Conservation (phyloP, 495 filamentous ascomycete species). For the Lichenothelia convexa region DNA sequence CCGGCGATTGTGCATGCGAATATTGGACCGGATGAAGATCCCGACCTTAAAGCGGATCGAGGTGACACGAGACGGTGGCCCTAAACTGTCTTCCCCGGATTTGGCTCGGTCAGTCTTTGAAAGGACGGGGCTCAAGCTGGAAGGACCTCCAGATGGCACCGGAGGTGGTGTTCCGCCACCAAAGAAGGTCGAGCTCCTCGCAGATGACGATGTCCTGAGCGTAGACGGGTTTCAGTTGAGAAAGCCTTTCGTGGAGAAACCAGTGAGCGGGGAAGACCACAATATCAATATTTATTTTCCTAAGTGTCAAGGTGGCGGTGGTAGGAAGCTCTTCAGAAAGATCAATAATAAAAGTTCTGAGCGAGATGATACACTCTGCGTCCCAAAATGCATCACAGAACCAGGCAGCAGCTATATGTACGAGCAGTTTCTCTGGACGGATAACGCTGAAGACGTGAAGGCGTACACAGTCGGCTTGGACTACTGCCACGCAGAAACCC, state of each 20-base stretch:
- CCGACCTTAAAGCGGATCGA: conserved; percentile 80
- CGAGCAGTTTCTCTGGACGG: conserved; percentile 87
- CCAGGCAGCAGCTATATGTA: conserved; percentile 73
- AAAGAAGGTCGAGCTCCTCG: conserved; percentile 59
- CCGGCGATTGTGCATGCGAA: conserved; percentile 66
- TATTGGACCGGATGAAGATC: conserved; percentile 76
- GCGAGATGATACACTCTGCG: conserved; percentile 52
- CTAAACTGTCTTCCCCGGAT: conserved; percentile 53
- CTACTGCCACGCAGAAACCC: conserved; percentile 91
- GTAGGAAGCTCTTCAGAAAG: conserved; percentile 83
- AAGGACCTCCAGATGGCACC: conserved; percentile 54
- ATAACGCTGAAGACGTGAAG: conserved; percentile 96
- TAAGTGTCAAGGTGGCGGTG: conserved; percentile 66
- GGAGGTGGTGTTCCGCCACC: conserved; percentile 38
- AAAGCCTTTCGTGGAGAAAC: conserved; percentile 98
- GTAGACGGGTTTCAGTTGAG: conserved; percentile 67
- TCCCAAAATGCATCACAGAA: conserved; percentile 68
- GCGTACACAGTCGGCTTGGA: conserved; percentile 90
- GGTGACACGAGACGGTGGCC: conserved; percentile 86
- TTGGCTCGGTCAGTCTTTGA: conserved; percentile 61
- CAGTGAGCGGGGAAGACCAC: conserved; percentile 94
- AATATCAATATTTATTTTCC: conserved; percentile 98
- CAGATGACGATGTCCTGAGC: conserved; percentile 69
- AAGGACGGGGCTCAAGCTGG: conserved; percentile 60
- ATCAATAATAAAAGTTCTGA: conserved; percentile 97